Percentiles rank a stretch among this genome's conserved stretches.
phyloP scores from a whole-genome alignment of 371 early-diverging fungal species.

The Haplosporangium sp. region DNA sequence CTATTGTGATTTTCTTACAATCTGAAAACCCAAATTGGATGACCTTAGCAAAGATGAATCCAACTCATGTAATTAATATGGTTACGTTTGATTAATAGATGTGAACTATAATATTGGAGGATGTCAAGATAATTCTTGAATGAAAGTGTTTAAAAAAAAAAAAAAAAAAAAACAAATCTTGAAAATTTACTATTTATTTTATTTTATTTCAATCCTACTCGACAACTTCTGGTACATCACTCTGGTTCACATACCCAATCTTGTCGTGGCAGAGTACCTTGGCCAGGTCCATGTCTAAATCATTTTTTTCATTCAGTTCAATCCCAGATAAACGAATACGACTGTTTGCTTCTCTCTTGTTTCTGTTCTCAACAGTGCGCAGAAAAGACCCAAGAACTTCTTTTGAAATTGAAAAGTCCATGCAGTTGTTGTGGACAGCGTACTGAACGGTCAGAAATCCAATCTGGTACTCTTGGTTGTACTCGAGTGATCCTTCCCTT shows the following conservation, averaged over 20 bases:
- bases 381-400: conserved; percentile 40
- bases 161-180: too few relatives aligned
- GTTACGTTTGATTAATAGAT: too few relatives aligned
- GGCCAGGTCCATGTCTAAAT: conserved; percentile 19
- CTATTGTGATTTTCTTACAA: too few relatives aligned
- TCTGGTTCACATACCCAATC: conserved; percentile 41
- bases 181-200: too few relatives aligned
- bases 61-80: too few relatives aligned
- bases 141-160: too few relatives aligned
- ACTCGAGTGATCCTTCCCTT: conserved; percentile 46
- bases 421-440: conserved; percentile 45
- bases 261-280: conserved; percentile 32
- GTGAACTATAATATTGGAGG: too few relatives aligned
- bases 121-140: too few relatives aligned
- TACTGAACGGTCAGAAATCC: conserved; percentile 50
- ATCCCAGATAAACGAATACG: not conserved
- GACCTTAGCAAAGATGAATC: too few relatives aligned
- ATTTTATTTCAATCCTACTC: conserved; percentile 18
- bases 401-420: conserved; percentile 38
- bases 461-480: conserved; percentile 50
- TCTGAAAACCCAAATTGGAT: too few relatives aligned
- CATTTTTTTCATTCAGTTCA: conserved; percentile 1
- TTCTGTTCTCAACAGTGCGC: conserved; percentile 21
- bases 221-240: conserved; percentile 52
- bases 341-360: not conserved